Base-by-base conservation (phyloP, 2,329 filamentous ascomycete species). In the Fusarium sp. region DNA sequence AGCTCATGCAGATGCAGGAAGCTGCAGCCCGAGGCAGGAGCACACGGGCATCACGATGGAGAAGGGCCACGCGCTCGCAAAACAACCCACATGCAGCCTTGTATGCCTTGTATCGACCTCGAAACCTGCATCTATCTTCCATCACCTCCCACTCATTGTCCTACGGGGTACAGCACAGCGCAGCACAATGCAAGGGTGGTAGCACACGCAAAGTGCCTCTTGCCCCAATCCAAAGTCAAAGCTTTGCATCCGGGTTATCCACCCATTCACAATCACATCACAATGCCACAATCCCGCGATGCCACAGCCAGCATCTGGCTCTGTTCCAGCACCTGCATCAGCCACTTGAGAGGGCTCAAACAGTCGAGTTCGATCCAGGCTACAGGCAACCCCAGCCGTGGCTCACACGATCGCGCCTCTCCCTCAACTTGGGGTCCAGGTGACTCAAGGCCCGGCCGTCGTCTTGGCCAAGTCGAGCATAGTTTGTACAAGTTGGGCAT, bases 391-490 rank as follows among this genome's bases (percentile, higher is more conserved):
- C 71, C 71, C 71, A 69, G 65, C 61, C 65, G 61, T 72, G 59
- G 68, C 65, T 74, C 61, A 69, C 71, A 64, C 65, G 50, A 72
- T 74, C 58, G 71, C 40, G 50, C 67, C 50, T 74, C 68, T 62
- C 38, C 58, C 40, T 71, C 56, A 43, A 30, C 22, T 32, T 61
- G 62, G 61, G 38, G 65, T 47, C 71, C 72, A 74, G 72, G 69
- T 74, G 72, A 74, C 69, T 74, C 58, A 20, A 58, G 65, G 38
- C 58, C 74, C 65, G 74, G 69, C 71, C 65, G 59, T 43, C 68
- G 59, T 67, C 59, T 70, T 69, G 59, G 63, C 71, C 69, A 66
- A 69, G 45, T 67, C 35, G 56, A 68, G 60, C n/a, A 65, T 63
- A 62, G 64, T 38, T 37, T 56, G 54, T 43, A 60, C 68, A 47